phyloP scores from a whole-genome alignment of 1,284 basidiomycete genomes.

The Schizophyllum commune region DNA sequence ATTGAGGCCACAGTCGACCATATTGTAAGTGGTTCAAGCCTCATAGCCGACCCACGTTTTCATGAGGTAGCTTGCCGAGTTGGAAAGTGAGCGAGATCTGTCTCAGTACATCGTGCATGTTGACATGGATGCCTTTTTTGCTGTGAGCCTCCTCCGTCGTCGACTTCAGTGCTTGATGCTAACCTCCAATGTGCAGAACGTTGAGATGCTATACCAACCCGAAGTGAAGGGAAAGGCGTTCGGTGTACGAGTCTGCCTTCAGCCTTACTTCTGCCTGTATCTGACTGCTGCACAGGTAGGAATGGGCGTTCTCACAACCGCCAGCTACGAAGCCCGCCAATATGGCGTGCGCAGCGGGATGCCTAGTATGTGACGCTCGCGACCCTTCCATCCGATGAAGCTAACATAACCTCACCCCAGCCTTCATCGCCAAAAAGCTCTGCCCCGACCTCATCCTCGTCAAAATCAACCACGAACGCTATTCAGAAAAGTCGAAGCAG shows the following conservation, averaged over 20 bases:
- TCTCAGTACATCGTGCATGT: constrained; percentile 81
- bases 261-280: neutral
- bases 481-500: constrained; percentile 62
- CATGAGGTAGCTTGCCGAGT: constrained; percentile 51
- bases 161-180: too few species aligned
- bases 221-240: constrained; percentile 78
- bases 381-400: too few species aligned
- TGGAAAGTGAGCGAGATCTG: constrained; percentile 77
- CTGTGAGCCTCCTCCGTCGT: constrained; percentile 22
- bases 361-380: constrained; percentile 46
- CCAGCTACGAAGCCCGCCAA: constrained; percentile 87
- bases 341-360: constrained; percentile 86
- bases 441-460: constrained; percentile 88
- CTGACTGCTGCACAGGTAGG: constrained; percentile 44
- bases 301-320: constrained; percentile 74
- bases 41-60: neutral
- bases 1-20: constrained; percentile 48
- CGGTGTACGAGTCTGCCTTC: constrained; percentile 58
- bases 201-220: constrained; percentile 77
- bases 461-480: constrained; percentile 54
- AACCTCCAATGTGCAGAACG: constrained; percentile 48
- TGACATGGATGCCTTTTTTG: constrained; percentile 74
- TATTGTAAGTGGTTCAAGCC: constrained; percentile 27
- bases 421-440: constrained; percentile 88
- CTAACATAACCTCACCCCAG: too few species aligned